Conservation (phyloP, 2,329 filamentous ascomycete genomes). For the Colletotrichum incanum region DNA sequence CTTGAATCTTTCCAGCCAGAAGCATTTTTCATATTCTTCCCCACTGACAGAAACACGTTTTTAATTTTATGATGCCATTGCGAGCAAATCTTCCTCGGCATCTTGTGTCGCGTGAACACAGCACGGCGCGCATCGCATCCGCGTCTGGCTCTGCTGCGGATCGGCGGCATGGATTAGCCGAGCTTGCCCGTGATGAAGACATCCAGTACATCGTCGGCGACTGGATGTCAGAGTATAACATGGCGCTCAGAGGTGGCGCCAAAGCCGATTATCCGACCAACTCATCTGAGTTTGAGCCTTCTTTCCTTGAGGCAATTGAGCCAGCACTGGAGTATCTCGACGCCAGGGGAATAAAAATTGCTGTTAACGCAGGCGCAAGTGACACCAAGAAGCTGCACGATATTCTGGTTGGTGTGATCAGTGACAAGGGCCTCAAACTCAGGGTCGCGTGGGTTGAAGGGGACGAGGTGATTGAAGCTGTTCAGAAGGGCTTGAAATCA, state of each 20-base stretch:
- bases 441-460: conserved; percentile 57
- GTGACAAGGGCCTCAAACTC: conserved; percentile 48
- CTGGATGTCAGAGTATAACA: conserved; percentile 64
- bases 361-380: conserved; percentile 58
- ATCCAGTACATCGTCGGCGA: conserved; percentile 58
- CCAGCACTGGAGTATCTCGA: conserved; percentile 55
- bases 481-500: conserved; percentile 14
- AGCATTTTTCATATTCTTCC: background rate
- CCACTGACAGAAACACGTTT: background rate
- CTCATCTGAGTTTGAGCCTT: conserved; percentile 55
- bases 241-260: conserved; percentile 57
- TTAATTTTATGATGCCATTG: conserved; percentile 6
- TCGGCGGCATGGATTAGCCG: conserved; percentile 46
- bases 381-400: conserved; percentile 54
- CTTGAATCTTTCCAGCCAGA: no score
- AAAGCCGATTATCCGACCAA: conserved; percentile 47
- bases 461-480: conserved; percentile 55
- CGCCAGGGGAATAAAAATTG: conserved; percentile 53
- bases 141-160: conserved; percentile 49
- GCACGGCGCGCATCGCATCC: conserved; percentile 49
- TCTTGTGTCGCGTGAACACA: background rate
- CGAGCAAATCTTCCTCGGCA: background rate
- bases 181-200: conserved; percentile 46
- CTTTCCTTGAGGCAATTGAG: conserved; percentile 61
- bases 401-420: conserved; percentile 51